Percentiles rank a stretch among this genome's conserved stretches.
Conservation (phyloP, 257 asterid genomes). For the Ocimum tenuiflorum region DNA sequence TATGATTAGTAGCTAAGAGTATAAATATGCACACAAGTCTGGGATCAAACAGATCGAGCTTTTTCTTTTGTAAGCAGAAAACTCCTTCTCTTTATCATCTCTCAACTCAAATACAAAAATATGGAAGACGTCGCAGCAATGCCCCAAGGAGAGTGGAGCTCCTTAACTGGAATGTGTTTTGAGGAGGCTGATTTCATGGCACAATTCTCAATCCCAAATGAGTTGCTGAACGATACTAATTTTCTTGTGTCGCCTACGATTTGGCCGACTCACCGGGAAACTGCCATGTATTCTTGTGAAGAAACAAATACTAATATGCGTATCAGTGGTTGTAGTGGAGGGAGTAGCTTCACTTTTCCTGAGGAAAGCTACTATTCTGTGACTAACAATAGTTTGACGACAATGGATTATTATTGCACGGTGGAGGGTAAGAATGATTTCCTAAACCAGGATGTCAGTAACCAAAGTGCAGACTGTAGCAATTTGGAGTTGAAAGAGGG, state of each 20-base stretch:
- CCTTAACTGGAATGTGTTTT: conserved; percentile 30
- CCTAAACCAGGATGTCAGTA: conserved; percentile 37
- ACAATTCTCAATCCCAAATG: conserved; percentile 34
- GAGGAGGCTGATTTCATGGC: conserved; percentile 63
- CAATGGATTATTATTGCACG: conserved; percentile 21
- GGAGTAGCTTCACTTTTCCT: conserved; percentile 19
- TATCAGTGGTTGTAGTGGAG: conserved; percentile 13
- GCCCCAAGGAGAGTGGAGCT: conserved; percentile 40
- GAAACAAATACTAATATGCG: conserved; percentile 12
- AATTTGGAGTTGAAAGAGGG: neutral
- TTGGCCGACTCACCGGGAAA: conserved; percentile 18
- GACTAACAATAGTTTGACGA: conserved; percentile 14
- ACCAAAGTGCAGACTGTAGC: conserved; percentile 25
- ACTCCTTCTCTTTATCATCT: neutral
- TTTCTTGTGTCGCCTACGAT: conserved; percentile 10
- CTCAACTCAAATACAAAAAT: neutral
- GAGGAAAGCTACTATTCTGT: conserved; percentile 21
- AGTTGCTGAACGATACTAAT: conserved; percentile 17
- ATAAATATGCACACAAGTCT: conserved; percentile 28
- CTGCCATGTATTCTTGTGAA: conserved; percentile 20
- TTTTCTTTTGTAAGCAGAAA: conserved; percentile 8
- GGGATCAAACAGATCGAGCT: conserved; percentile 17
- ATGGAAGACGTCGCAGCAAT: conserved; percentile 44
- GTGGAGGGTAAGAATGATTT: conserved; percentile 13
- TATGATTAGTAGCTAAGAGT: conserved; percentile 17